Percentiles rank a stretch among this genome's conserved stretches.
Evolutionary conservation across 139 green algal genomes (phyloP).

Genomic region (Yamagishiella unicocca): DNA sequence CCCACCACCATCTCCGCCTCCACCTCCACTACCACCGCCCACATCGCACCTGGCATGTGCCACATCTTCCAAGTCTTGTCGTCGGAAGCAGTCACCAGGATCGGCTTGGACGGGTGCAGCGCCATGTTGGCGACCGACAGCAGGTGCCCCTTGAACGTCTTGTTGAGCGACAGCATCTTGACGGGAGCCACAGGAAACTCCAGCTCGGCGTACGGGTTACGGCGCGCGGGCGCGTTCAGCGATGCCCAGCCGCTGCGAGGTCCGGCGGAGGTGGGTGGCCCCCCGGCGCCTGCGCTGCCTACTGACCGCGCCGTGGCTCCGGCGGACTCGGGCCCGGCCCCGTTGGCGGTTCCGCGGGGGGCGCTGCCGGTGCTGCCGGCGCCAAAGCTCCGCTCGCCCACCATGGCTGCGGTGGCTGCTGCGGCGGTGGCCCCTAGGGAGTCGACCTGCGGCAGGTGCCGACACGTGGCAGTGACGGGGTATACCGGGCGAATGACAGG

Average conservation of each 20-base stretch:
- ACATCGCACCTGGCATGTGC: conserved; percentile 55
- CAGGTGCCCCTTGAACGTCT: conserved; percentile 85
- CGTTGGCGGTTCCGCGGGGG: not conserved
- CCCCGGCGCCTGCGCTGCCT: not conserved
- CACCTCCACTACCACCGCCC: not conserved
- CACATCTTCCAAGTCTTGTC: conserved; percentile 80
- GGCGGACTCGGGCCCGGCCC: not conserved
- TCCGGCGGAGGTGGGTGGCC: not conserved
- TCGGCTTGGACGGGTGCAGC: conserved; percentile 88
- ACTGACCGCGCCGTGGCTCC: not conserved
- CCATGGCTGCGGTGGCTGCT: not conserved
- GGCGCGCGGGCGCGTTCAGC: conserved; percentile 38
- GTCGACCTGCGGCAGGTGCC: conserved; percentile 5
- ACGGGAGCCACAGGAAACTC: conserved; percentile 62
- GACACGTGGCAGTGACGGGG: too few species aligned
- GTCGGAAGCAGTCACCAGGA: conserved; percentile 85
- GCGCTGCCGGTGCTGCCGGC: not conserved
- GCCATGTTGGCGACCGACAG: conserved; percentile 70
- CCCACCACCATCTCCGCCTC: too few species aligned
- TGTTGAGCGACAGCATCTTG: conserved; percentile 67
- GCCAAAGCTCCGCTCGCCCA: conserved; percentile 9
- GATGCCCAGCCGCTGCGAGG: conserved; percentile 57
- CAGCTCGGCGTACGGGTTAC: conserved; percentile 72
- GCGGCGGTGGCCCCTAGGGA: not conserved
- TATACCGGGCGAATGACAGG: too few species aligned